Conservation (phyloP, 2,329 filamentous ascomycete species). For the Phyllosticta citriasiana region DNA sequence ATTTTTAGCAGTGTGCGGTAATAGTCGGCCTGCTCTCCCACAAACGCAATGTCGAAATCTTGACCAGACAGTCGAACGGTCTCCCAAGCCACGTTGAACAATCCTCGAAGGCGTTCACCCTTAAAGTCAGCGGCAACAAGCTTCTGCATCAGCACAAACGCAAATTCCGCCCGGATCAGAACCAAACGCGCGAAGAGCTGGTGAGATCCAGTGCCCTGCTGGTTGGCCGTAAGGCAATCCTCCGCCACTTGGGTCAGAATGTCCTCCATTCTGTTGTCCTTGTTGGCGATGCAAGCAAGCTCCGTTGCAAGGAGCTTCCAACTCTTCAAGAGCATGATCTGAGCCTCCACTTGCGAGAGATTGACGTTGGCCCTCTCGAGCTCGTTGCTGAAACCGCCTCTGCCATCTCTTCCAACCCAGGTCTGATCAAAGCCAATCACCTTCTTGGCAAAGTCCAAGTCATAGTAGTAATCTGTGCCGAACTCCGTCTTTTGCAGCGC, state of each 20-base stretch:
- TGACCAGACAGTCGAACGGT: slow-evolving; percentile 44
- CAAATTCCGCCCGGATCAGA: slow-evolving; percentile 66
- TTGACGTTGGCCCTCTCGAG: slow-evolving; percentile 84
- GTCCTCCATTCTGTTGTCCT: slow-evolving; percentile 49
- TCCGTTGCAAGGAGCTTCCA: slow-evolving; percentile 87
- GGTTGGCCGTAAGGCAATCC: slow-evolving; percentile 71
- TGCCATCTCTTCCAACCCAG: slow-evolving; percentile 50
- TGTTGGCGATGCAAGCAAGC: slow-evolving; percentile 55
- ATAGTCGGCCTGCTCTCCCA: slow-evolving; percentile 52
- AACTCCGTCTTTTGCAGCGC: slow-evolving; percentile 54
- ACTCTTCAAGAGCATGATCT: slow-evolving; percentile 74
- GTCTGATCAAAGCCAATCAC: slow-evolving; percentile 68
- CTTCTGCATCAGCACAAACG: slow-evolving; percentile 71
- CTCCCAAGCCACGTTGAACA: slow-evolving; percentile 52
- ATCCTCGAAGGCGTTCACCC: slow-evolving; percentile 40
- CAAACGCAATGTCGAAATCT: slow-evolving; percentile 51
- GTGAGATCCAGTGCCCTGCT: slow-evolving; percentile 60
- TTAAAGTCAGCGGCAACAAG: slow-evolving; percentile 51
- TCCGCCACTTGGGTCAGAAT: slow-evolving; percentile 65
- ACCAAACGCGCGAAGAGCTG: slow-evolving; percentile 73
- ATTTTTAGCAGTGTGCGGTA: slow-evolving; percentile 77
- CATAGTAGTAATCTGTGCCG: slow-evolving; percentile 75
- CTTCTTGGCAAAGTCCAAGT: slow-evolving; percentile 62
- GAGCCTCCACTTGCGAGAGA: slow-evolving; percentile 81
- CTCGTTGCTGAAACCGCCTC: slow-evolving; percentile 70